Conservation (phyloP, 2,329 filamentous ascomycete species). For the Xylaria sp. region DNA sequence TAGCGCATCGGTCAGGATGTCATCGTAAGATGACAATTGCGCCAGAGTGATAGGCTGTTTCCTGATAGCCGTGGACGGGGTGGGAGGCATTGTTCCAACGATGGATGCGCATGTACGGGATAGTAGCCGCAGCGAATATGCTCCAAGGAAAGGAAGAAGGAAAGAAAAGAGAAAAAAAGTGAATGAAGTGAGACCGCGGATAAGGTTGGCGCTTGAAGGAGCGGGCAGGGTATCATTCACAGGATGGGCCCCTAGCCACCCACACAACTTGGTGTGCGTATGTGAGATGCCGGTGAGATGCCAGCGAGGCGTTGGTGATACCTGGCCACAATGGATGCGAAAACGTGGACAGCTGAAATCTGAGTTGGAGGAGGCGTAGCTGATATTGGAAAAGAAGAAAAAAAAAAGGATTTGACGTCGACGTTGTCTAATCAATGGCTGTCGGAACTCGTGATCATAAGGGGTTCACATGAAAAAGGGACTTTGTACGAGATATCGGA, state of each 20-base stretch:
- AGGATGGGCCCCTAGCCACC: no score
- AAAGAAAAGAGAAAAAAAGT: not conserved
- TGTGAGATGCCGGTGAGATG: constrained; percentile 2
- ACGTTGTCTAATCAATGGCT: constrained; percentile 10
- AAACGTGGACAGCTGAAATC: constrained; percentile 17
- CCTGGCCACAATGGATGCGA: constrained; percentile 4
- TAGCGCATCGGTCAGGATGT: constrained; percentile 91
- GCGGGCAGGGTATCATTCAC: not conserved
- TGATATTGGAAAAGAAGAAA: constrained; percentile 11
- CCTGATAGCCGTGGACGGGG: constrained; percentile 46
- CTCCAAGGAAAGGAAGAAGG: not conserved
- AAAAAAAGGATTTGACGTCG: no score
- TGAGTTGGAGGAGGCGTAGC: constrained; percentile 16
- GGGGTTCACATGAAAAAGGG: not conserved
- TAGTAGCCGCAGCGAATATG: no score
- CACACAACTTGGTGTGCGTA: not conserved
- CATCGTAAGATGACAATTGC: constrained; percentile 91
- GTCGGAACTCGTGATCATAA: constrained; percentile 14
- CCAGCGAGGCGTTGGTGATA: constrained; percentile 13
- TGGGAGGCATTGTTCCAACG: constrained; percentile 41
- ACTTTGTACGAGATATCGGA: constrained; percentile 13
- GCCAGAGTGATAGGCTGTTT: constrained; percentile 79
- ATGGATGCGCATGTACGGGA: constrained; percentile 5
- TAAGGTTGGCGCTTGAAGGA: not conserved
- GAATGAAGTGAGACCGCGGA: constrained; percentile 1